Percentiles rank a stretch among this genome's conserved stretches.
Evolutionary conservation across 148 eudicot species (phyloP).

Genomic region (Persicaria maculosa): DNA sequence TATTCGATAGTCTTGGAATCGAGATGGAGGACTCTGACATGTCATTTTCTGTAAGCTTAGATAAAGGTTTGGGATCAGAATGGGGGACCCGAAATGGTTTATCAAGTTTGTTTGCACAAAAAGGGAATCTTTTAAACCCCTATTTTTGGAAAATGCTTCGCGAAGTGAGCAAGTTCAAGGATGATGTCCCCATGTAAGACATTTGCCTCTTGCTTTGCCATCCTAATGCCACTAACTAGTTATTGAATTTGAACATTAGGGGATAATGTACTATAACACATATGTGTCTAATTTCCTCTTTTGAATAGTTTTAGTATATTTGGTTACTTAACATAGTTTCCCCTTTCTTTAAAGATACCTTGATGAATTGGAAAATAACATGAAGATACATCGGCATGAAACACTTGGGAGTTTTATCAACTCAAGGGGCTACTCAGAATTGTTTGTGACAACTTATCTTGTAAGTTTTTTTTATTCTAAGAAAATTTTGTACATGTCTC

Average conservation of each 20-base stretch:
- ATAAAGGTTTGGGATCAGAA: slow-evolving; percentile 65
- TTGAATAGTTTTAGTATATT: not conserved
- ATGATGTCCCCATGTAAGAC: slow-evolving; percentile 54
- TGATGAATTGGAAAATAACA: slow-evolving; percentile 61
- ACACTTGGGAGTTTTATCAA: slow-evolving; percentile 71
- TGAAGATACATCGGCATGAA: slow-evolving; percentile 53
- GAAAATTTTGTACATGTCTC: not conserved
- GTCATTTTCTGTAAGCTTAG: slow-evolving; percentile 89
- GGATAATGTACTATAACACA: too few species aligned
- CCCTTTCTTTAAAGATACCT: slow-evolving; percentile 46
- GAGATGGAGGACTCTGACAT: slow-evolving; percentile 83
- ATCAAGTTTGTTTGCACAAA: slow-evolving; percentile 70
- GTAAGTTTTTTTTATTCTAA: slow-evolving; percentile 33
- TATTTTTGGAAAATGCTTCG: too few species aligned
- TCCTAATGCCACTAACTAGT: too few species aligned
- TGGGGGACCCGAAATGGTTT: slow-evolving; percentile 91
- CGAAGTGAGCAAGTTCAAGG: slow-evolving; percentile 76
- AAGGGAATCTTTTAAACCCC: slow-evolving; percentile 25
- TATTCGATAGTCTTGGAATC: slow-evolving; percentile 12
- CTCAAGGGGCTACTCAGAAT: slow-evolving; percentile 66
- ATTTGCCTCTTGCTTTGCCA: not conserved
- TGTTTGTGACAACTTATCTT: slow-evolving; percentile 81
- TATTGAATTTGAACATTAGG: too few species aligned
- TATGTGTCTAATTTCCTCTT: not conserved
- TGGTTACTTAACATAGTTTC: not conserved